Evolutionary conservation across 495 filamentous ascomycete genomes (phyloP).

Genomic region (Daldinia concentrica): DNA sequence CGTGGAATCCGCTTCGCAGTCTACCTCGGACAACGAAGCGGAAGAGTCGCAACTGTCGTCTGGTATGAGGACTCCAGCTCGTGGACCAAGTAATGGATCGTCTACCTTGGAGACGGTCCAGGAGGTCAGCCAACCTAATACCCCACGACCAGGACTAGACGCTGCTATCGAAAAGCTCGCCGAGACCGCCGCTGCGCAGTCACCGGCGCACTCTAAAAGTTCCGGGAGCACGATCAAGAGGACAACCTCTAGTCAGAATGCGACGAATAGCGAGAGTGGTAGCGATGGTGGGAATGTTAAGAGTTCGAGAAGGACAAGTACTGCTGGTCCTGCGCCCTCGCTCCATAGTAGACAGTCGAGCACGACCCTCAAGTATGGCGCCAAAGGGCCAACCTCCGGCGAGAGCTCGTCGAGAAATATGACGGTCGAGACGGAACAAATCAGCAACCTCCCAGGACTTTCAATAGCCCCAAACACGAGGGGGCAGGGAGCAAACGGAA

Average conservation of each 20-base stretch:
- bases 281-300: constrained; percentile 66
- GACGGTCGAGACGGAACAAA: constrained; percentile 98
- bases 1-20: constrained; percentile 47
- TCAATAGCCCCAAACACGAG: constrained; percentile 74
- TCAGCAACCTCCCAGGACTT: constrained; percentile 88
- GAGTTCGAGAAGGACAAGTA: constrained; percentile 45
- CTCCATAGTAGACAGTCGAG: constrained; percentile 57
- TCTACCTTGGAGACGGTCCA: constrained; percentile 90
- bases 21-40: constrained; percentile 58
- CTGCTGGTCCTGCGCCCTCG: constrained; percentile 49
- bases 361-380: constrained; percentile 53
- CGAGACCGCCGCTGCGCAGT: constrained; percentile 57
- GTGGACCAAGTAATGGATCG: constrained; percentile 71
- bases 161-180: constrained; percentile 59
- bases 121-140: constrained; percentile 84
- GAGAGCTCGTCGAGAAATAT: constrained; percentile 88
- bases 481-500: constrained; percentile 72
- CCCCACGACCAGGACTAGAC: constrained; percentile 62
- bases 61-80: constrained; percentile 70
- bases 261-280: constrained; percentile 65
- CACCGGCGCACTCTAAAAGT: constrained; percentile 48
- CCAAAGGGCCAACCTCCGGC: constrained; percentile 62
- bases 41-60: constrained; percentile 63
- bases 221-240: constrained; percentile 47
- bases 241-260: constrained; percentile 47